Evolutionary conservation across 306 rosid genomes (phyloP), one percentile per base, ranked within the genome.

Genomic region (Phaseolus lunatus): DNA sequence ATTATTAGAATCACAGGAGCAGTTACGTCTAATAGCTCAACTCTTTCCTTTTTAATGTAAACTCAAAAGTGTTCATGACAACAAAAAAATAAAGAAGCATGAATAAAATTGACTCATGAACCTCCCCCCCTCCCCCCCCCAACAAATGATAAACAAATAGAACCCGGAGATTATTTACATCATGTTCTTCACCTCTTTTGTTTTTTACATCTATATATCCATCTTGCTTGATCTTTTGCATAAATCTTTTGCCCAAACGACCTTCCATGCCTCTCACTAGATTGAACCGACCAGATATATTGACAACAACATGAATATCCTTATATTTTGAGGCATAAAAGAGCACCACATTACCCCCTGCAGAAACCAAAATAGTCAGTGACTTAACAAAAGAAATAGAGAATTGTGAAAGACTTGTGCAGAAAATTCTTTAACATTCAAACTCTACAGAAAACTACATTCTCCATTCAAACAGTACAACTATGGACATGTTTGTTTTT

Each of bases 201-300:
- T 85, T 89, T 86, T 88, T 90, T 50, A 92, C 93, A 57, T 90
- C 96, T 81, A 94, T 87, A 74, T 33, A 94, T 68, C 97, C 98
- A 71, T 86, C 85, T 85, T 74, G 82, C 84, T 88, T 94, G 81
- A 92, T 94, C 86, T 86, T 87, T 79, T 82, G 92, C 12, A 86
- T 77, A 82, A 86, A 94, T 24, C 89, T 86, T 83, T 85, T 84
- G 20, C 97, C 97, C 83, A 94, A 76, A 83, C 95, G 97, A 75
- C 87, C 86, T 86, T 94, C 98, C 80, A 92, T 90, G 19, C 98
- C 96, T 82, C 85, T 83, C 53, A 73, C 77, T 43, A 92, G 86
- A 87, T 94, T 82, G 83, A 92, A 94, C 41, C 97, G 96, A 14
- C 97, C 98, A 84, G 98, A 88, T 49, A 94, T 86, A 76, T 92